Conservation (phyloP, 2,329 filamentous ascomycete genomes). For the Fusarium sulawesiense region DNA sequence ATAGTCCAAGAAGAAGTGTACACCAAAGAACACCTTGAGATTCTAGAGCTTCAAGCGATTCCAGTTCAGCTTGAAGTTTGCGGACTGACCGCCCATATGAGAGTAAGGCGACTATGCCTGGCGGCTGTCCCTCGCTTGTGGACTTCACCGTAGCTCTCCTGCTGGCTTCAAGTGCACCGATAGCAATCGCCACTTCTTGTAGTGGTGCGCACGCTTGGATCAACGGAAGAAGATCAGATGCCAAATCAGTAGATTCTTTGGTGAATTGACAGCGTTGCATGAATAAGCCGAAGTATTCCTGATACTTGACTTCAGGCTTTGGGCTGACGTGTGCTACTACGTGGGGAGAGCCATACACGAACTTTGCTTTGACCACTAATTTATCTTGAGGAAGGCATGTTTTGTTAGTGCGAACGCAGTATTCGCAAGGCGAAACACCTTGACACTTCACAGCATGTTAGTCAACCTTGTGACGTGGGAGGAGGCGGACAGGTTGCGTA, state of each 20-base stretch:
- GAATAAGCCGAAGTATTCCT: conserved; percentile 32
- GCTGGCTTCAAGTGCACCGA: conserved; percentile 46
- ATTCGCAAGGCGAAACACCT: conserved; percentile 41
- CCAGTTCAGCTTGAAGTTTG: conserved; percentile 21
- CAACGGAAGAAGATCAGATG: conserved; percentile 29
- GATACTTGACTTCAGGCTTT: background rate
- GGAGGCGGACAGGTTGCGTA: background rate
- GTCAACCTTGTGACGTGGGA: no score
- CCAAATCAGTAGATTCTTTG: conserved; percentile 3
- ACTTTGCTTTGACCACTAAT: background rate
- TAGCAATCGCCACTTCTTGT: conserved; percentile 33
- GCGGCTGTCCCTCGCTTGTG: background rate
- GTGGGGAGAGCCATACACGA: conserved; percentile 11
- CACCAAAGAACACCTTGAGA: conserved; percentile 41
- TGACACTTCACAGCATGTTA: conserved; percentile 37
- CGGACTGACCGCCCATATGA: conserved; percentile 38
- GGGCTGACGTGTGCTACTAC: background rate
- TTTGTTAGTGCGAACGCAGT: conserved; percentile 44
- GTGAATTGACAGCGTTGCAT: conserved; percentile 46
- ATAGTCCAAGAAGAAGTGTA: conserved; percentile 45
- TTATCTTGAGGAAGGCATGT: conserved; percentile 31
- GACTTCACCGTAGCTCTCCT: conserved; percentile 12
- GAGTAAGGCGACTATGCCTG: conserved; percentile 19
- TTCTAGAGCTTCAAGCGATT: no score
- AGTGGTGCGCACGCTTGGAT: conserved; percentile 31